Base-by-base conservation (phyloP, 805 yeast species). In the Metschnikowia drakensbergensis region DNA sequence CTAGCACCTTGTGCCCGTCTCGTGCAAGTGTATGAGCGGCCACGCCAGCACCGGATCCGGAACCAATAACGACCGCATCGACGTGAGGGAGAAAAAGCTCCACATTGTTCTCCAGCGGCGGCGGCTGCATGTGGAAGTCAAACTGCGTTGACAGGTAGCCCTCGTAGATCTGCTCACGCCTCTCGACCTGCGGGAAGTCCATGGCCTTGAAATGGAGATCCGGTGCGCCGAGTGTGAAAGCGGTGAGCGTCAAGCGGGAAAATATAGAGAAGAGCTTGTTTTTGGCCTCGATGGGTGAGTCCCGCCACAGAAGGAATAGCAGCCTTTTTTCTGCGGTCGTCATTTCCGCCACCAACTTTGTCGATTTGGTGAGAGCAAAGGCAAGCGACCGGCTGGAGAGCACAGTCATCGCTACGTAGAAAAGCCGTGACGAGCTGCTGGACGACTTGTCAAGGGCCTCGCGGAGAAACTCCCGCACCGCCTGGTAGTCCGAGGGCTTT, bases 11-110 rank as follows among this genome's bases (percentile, higher is more conserved):
- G 56, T 57, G 65, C 10, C 83, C 83, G 32, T 65, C 66, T 5
- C 65, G 59, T 1, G 76, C 60, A 36, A 79, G 67, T 1, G 76
- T 67, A 41, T 71, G 71, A 4, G 81, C 83, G 0, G 68, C 75
- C 0, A 78, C 83, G 5, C 82, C 81, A 1, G 80, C 79, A 5
- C 81, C 78, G 9, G 76, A 59, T 1, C 84, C 84, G 4, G 80
- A 74, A 3, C 84, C 83, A 35, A 78, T 65, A 34, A 79, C 67
- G 9, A 75, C 60, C 3, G 64, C 80, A 50, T 78, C 82, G 29
- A 70, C 53, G n/a, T 66, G 60, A 5, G 73, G 71, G 38, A 71
- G 45, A 46, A 65, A 61, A 34, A 71, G 60, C 49, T 68, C 74
- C 4, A 53, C 42, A 11, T 60, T 61, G 7, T 66, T 62, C 9